Conservation (phyloP, 2,329 filamentous ascomycete species). For the Penicillium sp. region DNA sequence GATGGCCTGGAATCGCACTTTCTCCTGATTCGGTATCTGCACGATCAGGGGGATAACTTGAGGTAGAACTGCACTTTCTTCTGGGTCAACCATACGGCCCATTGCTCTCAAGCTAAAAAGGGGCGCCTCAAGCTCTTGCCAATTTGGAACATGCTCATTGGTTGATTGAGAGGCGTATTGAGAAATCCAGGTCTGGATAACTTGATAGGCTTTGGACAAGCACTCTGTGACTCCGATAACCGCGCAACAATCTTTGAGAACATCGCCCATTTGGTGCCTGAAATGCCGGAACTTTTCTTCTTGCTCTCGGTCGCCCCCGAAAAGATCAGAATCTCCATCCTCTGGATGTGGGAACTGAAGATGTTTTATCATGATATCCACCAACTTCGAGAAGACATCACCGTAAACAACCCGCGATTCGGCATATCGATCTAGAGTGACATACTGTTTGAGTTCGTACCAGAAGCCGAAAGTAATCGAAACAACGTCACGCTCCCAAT, state of each 20-base stretch:
- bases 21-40: conserved; percentile 93
- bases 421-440: conserved; percentile 88
- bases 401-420: conserved; percentile 76
- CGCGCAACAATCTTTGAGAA: conserved; percentile 94
- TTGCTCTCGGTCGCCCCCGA: conserved; percentile 92
- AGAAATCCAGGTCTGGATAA: conserved; percentile 87
- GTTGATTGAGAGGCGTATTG: conserved; percentile 78
- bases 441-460: conserved; percentile 97
- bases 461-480: conserved; percentile 95
- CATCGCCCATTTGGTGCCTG: conserved; percentile 95
- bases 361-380: conserved; percentile 91
- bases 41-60: conserved; percentile 93
- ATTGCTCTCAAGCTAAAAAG: conserved; percentile 95
- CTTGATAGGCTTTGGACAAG: conserved; percentile 81
- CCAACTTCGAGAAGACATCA: conserved; percentile 84
- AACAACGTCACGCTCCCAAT: conserved; percentile 88
- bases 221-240: conserved; percentile 94
- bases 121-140: conserved; percentile 95
- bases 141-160: conserved; percentile 79
- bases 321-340: conserved; percentile 78
- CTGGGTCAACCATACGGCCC: conserved; percentile 91
- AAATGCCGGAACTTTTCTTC: conserved; percentile 98
- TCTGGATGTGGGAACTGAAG: conserved; percentile 85
- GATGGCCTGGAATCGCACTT: conserved; percentile 96
- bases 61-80: conserved; percentile 84